Base-by-base conservation (phyloP, 192 early-diverging fungal species). In the Coemansia sp. region DNA sequence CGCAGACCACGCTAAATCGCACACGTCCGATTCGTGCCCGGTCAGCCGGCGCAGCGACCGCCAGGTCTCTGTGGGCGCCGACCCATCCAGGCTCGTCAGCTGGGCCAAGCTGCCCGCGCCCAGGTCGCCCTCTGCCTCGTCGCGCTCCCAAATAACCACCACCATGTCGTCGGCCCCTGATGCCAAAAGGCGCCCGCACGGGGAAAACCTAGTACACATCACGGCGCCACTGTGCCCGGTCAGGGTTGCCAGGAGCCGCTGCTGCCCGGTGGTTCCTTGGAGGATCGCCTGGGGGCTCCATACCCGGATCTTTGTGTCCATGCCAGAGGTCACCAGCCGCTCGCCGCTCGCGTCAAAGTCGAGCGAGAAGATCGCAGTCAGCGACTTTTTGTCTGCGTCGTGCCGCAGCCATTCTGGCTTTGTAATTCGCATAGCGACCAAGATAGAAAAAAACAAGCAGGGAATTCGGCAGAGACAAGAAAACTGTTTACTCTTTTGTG, bases 21-120 rank as follows among this genome's bases (percentile, higher is more conserved):
- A 83, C 6, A 98, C 91, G 70, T 99, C 94, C 22, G 90, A 94
- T 44, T 84, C 85, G 60, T 92, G 89, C 8, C 89, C 90, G 12
- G 81, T 77, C 10, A 93, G 79, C 18, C 87, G 73, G 44, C 85
- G 84, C 28, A 85, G 56, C 14, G 80, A 78, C 37, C 85, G 73
- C 84, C 86, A 94, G 14, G 69, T 79, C 58, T 92, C 90, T 1
- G 29, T 20, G 26, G 29, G 38, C 11, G 30, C 52, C 3, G 31
- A 26, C 4, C 29, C 40, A 0, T 17, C 20, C n/a, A n/a, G n/a
- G n/a, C n/a, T n/a, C n/a, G n/a, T n/a, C n/a, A n/a, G n/a, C n/a
- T n/a, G n/a, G n/a, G n/a, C n/a, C 2, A 54, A 36, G 38, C 56
- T 55, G 32, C 60, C 43, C 8, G 16, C 51, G 10, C 18, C 31